A percentile compares a stretch with the other conserved stretches of the same genome.
Conservation (phyloP, 2,329 filamentous ascomycete genomes). For the Hypomyces rosellus region DNA sequence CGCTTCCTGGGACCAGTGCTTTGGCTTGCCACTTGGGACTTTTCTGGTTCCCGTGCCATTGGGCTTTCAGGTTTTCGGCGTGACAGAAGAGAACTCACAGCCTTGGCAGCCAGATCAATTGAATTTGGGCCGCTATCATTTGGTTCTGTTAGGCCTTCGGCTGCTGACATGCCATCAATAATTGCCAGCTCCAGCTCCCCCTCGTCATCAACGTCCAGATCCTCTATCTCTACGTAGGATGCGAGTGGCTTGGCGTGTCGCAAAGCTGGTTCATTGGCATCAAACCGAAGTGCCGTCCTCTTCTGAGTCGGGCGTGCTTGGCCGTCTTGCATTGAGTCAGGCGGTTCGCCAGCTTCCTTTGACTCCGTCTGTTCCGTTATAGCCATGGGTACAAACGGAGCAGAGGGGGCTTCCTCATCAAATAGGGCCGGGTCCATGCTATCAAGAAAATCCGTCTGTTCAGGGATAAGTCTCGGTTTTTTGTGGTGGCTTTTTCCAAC, state of each 20-base stretch:
- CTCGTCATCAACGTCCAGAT: conserved; percentile 35
- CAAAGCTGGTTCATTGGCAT: conserved; percentile 42
- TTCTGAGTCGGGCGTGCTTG: conserved; percentile 17
- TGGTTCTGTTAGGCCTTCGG: conserved; percentile 7
- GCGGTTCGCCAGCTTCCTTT: conserved; percentile 15
- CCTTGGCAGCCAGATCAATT: conserved; percentile 35
- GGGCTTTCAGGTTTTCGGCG: conserved; percentile 9
- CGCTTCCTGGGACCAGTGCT: conserved; percentile 13
- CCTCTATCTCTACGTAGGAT: conserved; percentile 45
- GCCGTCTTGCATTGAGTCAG: conserved; percentile 2
- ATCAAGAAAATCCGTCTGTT: conserved; percentile 26
- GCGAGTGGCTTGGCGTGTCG: conserved; percentile 46
- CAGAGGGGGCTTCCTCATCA: conserved; percentile 14
- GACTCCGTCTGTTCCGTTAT: conserved; percentile 11
- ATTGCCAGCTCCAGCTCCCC: conserved; percentile 35
- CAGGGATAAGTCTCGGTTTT: conserved; percentile 26
- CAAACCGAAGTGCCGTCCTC: conserved; percentile 23
- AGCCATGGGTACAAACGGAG: conserved; percentile 18
- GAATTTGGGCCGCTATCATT: conserved; percentile 16
- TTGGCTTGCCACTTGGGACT: not conserved
- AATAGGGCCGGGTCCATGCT: conserved; percentile 51
- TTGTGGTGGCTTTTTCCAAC: conserved; percentile 38
- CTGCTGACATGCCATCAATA: not conserved
- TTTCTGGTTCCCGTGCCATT: not conserved
- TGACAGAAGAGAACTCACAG: conserved; percentile 25